Percentiles rank a stretch among this genome's conserved stretches.
Conservation (phyloP, 2,329 filamentous ascomycete species). For the Penicillium decumbens region DNA sequence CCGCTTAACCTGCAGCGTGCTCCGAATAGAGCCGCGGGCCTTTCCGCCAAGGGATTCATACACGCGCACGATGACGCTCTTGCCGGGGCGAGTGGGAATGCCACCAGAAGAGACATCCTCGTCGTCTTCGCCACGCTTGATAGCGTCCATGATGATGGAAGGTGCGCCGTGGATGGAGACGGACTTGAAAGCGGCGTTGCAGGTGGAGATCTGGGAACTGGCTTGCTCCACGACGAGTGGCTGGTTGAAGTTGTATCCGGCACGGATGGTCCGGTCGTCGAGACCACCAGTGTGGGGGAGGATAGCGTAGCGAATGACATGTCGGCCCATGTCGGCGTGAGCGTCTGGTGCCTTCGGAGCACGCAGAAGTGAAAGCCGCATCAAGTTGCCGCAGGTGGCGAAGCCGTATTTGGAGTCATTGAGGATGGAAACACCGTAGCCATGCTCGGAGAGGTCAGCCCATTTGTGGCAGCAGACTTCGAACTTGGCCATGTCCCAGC, state of each 20-base stretch:
- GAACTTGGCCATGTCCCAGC: constrained; percentile 97
- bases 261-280: constrained; percentile 68
- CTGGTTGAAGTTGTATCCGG: constrained; percentile 86
- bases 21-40: constrained; percentile 65
- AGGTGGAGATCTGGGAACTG: constrained; percentile 7
- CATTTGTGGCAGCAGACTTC: constrained; percentile 96
- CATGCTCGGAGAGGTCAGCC: constrained; percentile 81
- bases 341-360: constrained; percentile 89
- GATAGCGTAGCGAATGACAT: constrained; percentile 85
- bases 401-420: constrained; percentile 98
- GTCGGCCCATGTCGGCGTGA: constrained; percentile 87
- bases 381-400: constrained; percentile 79
- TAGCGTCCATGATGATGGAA: constrained; percentile 74
- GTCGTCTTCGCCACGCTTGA: constrained; percentile 92
- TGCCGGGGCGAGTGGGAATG: constrained; percentile 62
- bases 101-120: constrained; percentile 60
- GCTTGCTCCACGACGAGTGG: constrained; percentile 58
- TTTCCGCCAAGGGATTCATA: constrained; percentile 87
- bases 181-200: constrained; percentile 43
- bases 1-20: constrained; percentile 65
- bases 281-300: constrained; percentile 74
- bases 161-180: constrained; percentile 63
- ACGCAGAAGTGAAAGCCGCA: constrained; percentile 81
- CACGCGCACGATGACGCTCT: constrained; percentile 75
- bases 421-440: constrained; percentile 85